These are phyloP conservation scores for Xylariomycetidae sp. DNA, from an alignment of 2,329 filamentous ascomycete species.

Conservation along the genomic window DNA sequence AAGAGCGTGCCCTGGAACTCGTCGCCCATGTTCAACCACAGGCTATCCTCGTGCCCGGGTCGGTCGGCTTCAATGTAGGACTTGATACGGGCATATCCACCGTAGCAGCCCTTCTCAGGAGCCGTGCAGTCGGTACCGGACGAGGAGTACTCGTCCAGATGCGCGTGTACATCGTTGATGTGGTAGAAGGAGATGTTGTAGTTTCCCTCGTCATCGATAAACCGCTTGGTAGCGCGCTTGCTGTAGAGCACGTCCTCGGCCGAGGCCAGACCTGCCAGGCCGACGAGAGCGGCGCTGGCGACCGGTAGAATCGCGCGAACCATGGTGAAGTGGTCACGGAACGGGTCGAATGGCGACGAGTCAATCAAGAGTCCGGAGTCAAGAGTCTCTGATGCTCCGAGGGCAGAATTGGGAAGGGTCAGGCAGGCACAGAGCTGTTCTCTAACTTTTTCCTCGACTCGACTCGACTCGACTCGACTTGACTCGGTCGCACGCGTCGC, in stretches of 20 bases:
- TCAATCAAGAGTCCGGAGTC: too few species aligned
- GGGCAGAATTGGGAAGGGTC: too few species aligned
- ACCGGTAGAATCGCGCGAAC: conserved; percentile 8
- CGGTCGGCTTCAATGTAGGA: conserved; percentile 53
- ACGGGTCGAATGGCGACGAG: too few species aligned
- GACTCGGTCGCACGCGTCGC: too few species aligned
- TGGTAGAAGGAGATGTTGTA: conserved; percentile 63
- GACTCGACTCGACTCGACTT: too few species aligned
- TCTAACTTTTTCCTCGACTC: too few species aligned
- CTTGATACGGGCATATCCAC: conserved; percentile 62
- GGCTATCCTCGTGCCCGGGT: conserved; percentile 52
- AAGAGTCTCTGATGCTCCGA: too few species aligned
- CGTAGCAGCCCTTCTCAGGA: conserved; percentile 54
- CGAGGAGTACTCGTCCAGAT: conserved; percentile 58
- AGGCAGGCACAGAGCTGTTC: too few species aligned
- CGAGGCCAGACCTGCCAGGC: conserved; percentile 9
- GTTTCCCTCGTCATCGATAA: conserved; percentile 42
- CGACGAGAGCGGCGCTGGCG: conserved; percentile 11
- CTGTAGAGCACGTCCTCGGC: conserved; percentile 46
- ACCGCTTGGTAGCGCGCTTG: conserved; percentile 43
- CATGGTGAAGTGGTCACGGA: conserved; percentile 13
- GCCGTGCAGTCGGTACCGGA: conserved; percentile 58
- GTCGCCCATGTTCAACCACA: conserved; percentile 63
- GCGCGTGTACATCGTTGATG: conserved; percentile 65
- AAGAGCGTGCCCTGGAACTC: conserved; percentile 67